Evolutionary conservation across 805 yeast species (phyloP).

Genomic region (Zygoascus bituminiphila): DNA sequence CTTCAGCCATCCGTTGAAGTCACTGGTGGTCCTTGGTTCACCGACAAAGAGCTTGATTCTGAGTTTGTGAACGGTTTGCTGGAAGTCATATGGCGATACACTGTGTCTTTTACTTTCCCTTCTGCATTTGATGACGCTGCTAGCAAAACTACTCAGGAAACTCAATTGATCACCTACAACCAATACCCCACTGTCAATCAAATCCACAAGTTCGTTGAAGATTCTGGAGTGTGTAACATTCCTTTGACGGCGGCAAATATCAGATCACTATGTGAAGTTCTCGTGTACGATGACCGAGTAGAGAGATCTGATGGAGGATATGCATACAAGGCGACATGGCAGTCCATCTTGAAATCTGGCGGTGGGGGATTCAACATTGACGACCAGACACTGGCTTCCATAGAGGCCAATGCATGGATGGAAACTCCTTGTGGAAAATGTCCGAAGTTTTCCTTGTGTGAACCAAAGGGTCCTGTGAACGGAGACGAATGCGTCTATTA

Average conservation of each 20-base stretch:
- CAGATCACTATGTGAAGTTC: conserved; percentile 75
- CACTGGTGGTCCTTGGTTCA: conserved; percentile 99
- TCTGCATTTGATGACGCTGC: conserved; percentile 39
- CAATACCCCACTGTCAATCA: conserved; percentile 62
- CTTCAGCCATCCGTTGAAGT: conserved; percentile 91
- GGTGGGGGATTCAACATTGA: conserved; percentile 6
- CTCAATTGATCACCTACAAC: conserved; percentile 28
- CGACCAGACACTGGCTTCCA: conserved; percentile 8
- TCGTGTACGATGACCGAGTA: conserved; percentile 77
- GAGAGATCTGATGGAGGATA: conserved; percentile 54
- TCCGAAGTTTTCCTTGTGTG: conserved; percentile 25
- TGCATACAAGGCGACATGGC: conserved; percentile 76
- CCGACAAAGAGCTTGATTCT: conserved; percentile 88
- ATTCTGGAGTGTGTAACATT: conserved; percentile 69
- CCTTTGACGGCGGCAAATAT: conserved; percentile 70
- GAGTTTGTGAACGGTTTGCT: conserved; percentile 83
- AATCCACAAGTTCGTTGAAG: conserved; percentile 64
- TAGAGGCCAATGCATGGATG: conserved; percentile 17
- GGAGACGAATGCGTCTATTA: conserved; percentile 25
- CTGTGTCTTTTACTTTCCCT: conserved; percentile 71
- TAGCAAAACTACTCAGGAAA: conserved; percentile 29
- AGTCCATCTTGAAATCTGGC: conserved; percentile 33
- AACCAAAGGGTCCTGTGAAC: conserved; percentile 25
- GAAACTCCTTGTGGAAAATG: conserved; percentile 29
- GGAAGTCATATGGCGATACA: conserved; percentile 81